A percentile compares a stretch with the other conserved stretches of the same genome.
Evolutionary conservation across 148 eudicot genomes (phyloP).

Genomic region (Chenopodium album): DNA sequence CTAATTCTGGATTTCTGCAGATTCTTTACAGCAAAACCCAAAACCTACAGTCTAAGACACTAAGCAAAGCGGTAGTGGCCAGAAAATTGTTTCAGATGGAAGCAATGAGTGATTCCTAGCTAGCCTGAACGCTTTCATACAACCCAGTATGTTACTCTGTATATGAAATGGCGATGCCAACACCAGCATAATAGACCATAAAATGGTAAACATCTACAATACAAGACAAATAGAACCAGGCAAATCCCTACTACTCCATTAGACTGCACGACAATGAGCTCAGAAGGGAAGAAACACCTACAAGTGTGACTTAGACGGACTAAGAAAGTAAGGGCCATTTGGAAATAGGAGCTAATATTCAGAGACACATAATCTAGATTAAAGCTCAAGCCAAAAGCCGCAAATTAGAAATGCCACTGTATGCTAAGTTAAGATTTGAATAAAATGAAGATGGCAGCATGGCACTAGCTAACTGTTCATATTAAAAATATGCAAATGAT

Average conservation of each 20-base stretch:
- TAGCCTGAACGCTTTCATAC: background rate
- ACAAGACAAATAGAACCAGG: background rate
- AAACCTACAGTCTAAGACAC: background rate
- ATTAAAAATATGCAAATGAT: background rate
- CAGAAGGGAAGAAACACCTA: background rate
- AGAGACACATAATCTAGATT: background rate
- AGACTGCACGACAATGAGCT: background rate
- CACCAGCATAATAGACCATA: background rate
- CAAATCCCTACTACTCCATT: background rate
- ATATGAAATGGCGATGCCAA: background rate
- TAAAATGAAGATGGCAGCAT: background rate
- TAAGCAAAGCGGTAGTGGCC: background rate
- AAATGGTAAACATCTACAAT: background rate
- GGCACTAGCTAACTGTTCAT: background rate
- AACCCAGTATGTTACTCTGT: background rate
- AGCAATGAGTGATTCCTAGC: background rate
- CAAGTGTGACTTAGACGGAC: background rate
- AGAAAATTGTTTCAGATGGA: background rate
- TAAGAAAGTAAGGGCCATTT: background rate
- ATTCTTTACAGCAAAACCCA: background rate
- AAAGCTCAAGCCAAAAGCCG: background rate
- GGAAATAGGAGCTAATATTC: background rate
- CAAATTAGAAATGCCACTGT: background rate
- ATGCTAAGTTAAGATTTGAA: background rate
- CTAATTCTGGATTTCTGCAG: too few species aligned